phyloP scores from a whole-genome alignment of 1,139 yeast species.

The Pichia norvegensis region DNA sequence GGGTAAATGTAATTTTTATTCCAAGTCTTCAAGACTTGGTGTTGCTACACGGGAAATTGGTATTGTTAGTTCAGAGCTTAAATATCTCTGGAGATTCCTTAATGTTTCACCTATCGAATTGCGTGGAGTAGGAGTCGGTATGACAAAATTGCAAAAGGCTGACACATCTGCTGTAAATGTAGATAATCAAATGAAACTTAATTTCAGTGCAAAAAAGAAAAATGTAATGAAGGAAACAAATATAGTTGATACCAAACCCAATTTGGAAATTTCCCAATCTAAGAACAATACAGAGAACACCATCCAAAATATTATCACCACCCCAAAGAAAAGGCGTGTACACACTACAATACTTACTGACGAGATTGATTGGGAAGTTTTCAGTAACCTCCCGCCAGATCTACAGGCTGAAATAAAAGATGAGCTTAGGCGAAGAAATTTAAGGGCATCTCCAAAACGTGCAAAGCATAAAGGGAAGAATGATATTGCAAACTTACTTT shows the following conservation, averaged over 20 bases:
- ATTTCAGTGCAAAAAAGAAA: constrained; percentile 26
- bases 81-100: constrained; percentile 47
- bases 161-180: constrained; percentile 23
- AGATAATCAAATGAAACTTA: constrained; percentile 37
- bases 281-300: background rate
- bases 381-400: constrained; percentile 45
- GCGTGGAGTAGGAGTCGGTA: constrained; percentile 70
- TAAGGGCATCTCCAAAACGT: constrained; percentile 19
- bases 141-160: constrained; percentile 45
- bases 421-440: constrained; percentile 33
- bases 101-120: constrained; percentile 53
- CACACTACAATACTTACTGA: background rate
- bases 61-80: constrained; percentile 51
- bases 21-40: constrained; percentile 56
- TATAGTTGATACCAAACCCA: background rate
- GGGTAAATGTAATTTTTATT: constrained; percentile 65
- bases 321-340: background rate
- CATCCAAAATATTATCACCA: background rate
- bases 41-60: constrained; percentile 57
- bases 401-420: constrained; percentile 41
- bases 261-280: no score
- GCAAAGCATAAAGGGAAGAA: constrained; percentile 6
- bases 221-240: background rate
- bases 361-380: constrained; percentile 46
- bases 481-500: constrained; percentile 15